Base-by-base conservation (phyloP, 1,139 yeast species). In the Saccharomyces hybrid region DNA sequence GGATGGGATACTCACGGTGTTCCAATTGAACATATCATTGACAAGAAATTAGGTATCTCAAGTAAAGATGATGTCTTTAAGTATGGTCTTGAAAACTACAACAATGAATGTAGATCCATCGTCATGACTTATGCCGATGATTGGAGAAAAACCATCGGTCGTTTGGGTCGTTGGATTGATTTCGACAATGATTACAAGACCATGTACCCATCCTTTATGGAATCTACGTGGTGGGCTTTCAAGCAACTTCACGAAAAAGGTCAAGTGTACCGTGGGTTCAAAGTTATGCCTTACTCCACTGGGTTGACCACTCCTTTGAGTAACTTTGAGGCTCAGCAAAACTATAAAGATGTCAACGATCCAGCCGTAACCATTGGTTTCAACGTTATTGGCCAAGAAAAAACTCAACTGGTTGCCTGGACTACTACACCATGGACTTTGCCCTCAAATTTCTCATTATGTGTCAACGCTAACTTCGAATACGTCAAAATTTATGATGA, bases 1-100 rank as follows among this genome's bases (percentile, higher is more conserved):
- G 99, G 99, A 58, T 93, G 99, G 99, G 99, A 93, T 74, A 93
- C 99, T 54, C 99, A 93, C 72, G 99, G 99, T 55, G 83, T 93
- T 63, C 99, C 99, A 52, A 91, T 93, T 55, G 99, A 93, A 76
- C 96, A 93, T 73, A 97, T 91, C 73, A 93, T 93, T 65, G 99
- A 93, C 87, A 93, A 93, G 85, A 88, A 88, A 70, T 81, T 93
- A 65, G 96, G 96, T 47, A 89, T 93, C 74, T 85, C 88, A 56
- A 88, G 96, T 65, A 93, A 91, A 73, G 93, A 88, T 53, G 99
- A 95, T 68, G 99, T 93, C 55, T 83, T 89, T 84, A 81, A 82
- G 54, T 80, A 88, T 84, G 99, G 99, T 66, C 87, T 93, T 64
- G 97, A 82, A 72, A 88, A 89, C 70, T 93, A 93, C 75, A 93